These are phyloP conservation scores for Madurella fahalii DNA, from an alignment of 2,329 filamentous ascomycete species.

Conservation along the genomic window DNA sequence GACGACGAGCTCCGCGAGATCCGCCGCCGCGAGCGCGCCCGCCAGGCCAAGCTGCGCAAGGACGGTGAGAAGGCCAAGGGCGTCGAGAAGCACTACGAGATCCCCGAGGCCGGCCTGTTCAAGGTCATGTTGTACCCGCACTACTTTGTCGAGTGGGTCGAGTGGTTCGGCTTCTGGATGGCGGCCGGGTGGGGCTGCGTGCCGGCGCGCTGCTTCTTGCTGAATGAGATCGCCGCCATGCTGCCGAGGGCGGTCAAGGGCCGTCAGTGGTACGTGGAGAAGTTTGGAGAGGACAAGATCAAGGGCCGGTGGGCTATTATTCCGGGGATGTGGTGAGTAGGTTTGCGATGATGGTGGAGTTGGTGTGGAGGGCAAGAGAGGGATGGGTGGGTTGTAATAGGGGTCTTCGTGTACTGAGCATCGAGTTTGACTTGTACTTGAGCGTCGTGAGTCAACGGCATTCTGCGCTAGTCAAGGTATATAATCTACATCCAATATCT, in stretches of 20 bases:
- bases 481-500: conserved; percentile 27
- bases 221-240: conserved; percentile 91
- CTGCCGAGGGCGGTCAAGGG: conserved; percentile 78
- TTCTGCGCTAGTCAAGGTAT: no score
- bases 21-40: conserved; percentile 56
- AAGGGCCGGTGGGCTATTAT: conserved; percentile 68
- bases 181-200: conserved; percentile 62
- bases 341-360: background rate
- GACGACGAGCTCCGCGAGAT: conserved; percentile 89
- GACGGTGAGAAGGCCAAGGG: conserved; percentile 44
- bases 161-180: conserved; percentile 89
- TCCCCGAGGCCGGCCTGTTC: conserved; percentile 82
- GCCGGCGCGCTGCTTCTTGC: conserved; percentile 74
- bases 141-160: conserved; percentile 94
- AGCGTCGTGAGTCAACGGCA: no score
- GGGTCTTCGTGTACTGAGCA: background rate
- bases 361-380: background rate
- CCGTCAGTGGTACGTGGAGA: conserved; percentile 79
- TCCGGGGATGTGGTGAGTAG: conserved; percentile 42
- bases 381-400: background rate
- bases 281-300: conserved; percentile 81
- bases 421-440: no score
- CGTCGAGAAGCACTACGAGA: conserved; percentile 78
- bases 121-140: conserved; percentile 81
- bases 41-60: conserved; percentile 30